Evolutionary conservation across 257 asterid genomes (phyloP).

Genomic region (Galeopsis tetrahit): DNA sequence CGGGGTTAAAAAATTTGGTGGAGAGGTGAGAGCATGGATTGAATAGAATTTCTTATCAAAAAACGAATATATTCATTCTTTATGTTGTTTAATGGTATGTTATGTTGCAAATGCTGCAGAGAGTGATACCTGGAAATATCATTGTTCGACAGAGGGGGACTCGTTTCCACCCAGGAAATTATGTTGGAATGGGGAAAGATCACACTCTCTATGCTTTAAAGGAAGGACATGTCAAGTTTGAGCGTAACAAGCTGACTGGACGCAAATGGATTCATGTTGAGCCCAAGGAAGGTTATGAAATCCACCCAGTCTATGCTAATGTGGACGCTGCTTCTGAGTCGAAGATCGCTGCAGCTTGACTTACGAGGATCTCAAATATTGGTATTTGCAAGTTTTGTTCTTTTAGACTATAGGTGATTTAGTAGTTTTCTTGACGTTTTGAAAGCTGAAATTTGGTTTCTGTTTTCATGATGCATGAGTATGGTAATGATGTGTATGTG

Average conservation of each 20-base stretch:
- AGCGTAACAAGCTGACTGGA: constrained; percentile 69
- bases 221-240: constrained; percentile 89
- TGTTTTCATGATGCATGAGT: not conserved
- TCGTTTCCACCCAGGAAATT: constrained; percentile 87
- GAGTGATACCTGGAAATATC: constrained; percentile 88
- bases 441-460: not conserved
- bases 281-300: constrained; percentile 78
- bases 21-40: constrained; percentile 62
- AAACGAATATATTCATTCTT: not conserved
- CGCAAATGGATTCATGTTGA: constrained; percentile 97
- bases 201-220: constrained; percentile 88
- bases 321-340: constrained; percentile 43
- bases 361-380: not conserved
- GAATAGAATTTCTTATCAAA: constrained; percentile 8
- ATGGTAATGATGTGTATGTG: not conserved
- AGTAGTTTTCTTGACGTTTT: constrained; percentile 13
- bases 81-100: not conserved
- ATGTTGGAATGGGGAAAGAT: constrained; percentile 86
- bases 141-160: constrained; percentile 97
- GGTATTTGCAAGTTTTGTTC: not conserved
- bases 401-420: constrained; percentile 1
- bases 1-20: constrained; percentile 93
- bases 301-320: constrained; percentile 70
- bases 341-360: constrained; percentile 54
- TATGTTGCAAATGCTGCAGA: constrained; percentile 46